Evolutionary conservation across 2,329 filamentous ascomycete genomes (phyloP).

Genomic region (Penicillium rolfsii): DNA sequence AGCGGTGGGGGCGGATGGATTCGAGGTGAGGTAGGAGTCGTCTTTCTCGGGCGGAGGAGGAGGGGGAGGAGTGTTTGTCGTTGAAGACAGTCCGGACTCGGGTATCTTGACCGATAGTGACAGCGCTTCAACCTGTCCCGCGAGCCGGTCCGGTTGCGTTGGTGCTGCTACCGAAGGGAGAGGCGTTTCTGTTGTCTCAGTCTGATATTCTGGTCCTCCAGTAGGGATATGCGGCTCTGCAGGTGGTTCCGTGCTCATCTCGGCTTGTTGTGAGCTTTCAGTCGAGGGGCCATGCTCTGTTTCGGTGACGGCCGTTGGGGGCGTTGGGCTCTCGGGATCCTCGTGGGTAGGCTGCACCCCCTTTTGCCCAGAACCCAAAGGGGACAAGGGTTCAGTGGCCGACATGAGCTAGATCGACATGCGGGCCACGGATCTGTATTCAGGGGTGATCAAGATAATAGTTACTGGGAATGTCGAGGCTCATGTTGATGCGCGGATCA

Average conservation of each 20-base stretch:
- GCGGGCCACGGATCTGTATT: conserved; percentile 24
- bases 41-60: conserved; percentile 57
- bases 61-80: conserved; percentile 35
- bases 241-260: conserved; percentile 21
- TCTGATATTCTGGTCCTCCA: conserved; percentile 10
- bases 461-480: conserved; percentile 27
- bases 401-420: conserved; percentile 51
- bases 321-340: conserved; percentile 30
- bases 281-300: conserved; percentile 26
- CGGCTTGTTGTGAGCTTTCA: conserved; percentile 14
- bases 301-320: conserved; percentile 24
- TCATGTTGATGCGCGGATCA: conserved; percentile 39
- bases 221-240: conserved; percentile 5
- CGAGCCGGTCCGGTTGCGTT: conserved; percentile 29
- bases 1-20: conserved; percentile 48
- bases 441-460: conserved; percentile 13
- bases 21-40: conserved; percentile 55
- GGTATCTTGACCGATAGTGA: conserved; percentile 34
- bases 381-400: conserved; percentile 33
- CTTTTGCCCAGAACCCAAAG: conserved; percentile 30
- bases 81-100: conserved; percentile 21
- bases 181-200: conserved; percentile 11
- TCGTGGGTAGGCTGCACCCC: conserved; percentile 30
- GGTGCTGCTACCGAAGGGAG: conserved; percentile 18
- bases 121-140: conserved; percentile 36